phyloP scores from a whole-genome alignment of 2,329 filamentous ascomycete species.

The Colletotrichum caudatum region DNA sequence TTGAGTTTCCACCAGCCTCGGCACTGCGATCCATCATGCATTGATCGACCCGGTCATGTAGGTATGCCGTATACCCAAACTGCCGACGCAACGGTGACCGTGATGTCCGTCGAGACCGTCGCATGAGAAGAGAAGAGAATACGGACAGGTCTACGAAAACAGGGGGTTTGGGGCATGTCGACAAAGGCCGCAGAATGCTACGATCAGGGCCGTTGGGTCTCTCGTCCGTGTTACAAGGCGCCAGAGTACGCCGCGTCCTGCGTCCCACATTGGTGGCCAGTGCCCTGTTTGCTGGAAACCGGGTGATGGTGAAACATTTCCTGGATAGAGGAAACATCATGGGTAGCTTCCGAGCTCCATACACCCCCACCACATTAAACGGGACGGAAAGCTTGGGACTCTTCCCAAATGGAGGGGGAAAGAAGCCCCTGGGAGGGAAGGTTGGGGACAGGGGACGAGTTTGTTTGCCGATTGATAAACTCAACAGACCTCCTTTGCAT shows the following conservation, averaged over 20 bases:
- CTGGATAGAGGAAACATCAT: conserved; percentile 22
- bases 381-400: conserved; percentile 23
- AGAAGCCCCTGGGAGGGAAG: background rate
- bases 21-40: background rate
- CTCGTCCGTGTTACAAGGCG: background rate
- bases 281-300: conserved; percentile 3
- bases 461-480: conserved; percentile 16
- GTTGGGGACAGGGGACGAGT: conserved; percentile 9
- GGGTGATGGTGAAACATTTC: conserved; percentile 35
- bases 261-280: conserved; percentile 21
- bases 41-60: background rate
- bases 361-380: conserved; percentile 21
- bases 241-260: background rate
- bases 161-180: background rate
- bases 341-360: conserved; percentile 17
- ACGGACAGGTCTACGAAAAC: conserved; percentile 3
- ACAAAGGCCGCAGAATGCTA: background rate
- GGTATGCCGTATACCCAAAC: background rate
- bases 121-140: background rate
- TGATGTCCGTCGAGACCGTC: background rate
- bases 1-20: background rate
- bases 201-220: background rate
- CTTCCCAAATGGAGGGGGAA: background rate
- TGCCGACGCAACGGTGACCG: too few relatives aligned
- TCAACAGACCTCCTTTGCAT: conserved; percentile 11